Evolutionary conservation across 495 filamentous ascomycete species (phyloP).

Genomic region (Neurospora tetrasperma): DNA sequence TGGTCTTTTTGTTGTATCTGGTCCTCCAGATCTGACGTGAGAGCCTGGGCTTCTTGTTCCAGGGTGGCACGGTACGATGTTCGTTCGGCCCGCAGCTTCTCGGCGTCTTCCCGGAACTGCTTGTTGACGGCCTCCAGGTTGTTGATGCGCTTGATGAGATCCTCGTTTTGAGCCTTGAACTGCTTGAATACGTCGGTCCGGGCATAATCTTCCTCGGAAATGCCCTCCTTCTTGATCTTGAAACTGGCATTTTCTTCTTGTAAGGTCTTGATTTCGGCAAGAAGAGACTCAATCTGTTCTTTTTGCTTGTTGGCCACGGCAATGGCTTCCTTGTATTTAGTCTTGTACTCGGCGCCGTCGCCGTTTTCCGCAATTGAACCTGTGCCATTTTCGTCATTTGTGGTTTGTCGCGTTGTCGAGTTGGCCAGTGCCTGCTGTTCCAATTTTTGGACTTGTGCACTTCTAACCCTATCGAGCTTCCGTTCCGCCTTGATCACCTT

Average conservation of each 20-base stretch:
- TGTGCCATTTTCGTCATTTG: constrained; percentile 44
- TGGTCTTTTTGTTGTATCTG: constrained; percentile 73
- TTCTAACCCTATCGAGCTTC: constrained; percentile 78
- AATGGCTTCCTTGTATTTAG: constrained; percentile 57
- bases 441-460: constrained; percentile 79
- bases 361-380: constrained; percentile 48
- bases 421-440: constrained; percentile 77
- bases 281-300: constrained; percentile 68
- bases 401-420: constrained; percentile 39
- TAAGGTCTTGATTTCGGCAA: constrained; percentile 69
- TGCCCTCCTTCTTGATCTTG: constrained; percentile 43
- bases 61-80: constrained; percentile 69
- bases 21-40: constrained; percentile 64
- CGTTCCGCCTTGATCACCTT: constrained; percentile 93
- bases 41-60: constrained; percentile 62
- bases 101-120: constrained; percentile 71
- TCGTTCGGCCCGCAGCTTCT: constrained; percentile 74
- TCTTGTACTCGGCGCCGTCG: constrained; percentile 47
- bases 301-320: constrained; percentile 73
- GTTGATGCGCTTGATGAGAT: constrained; percentile 84
- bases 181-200: constrained; percentile 87
- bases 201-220: constrained; percentile 89
- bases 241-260: constrained; percentile 67
- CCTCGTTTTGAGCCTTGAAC: constrained; percentile 81
- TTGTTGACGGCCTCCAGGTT: constrained; percentile 82